Evolutionary conservation across 768 basidiomycete genomes (phyloP).

Genomic region (Clathrus columnatus): DNA sequence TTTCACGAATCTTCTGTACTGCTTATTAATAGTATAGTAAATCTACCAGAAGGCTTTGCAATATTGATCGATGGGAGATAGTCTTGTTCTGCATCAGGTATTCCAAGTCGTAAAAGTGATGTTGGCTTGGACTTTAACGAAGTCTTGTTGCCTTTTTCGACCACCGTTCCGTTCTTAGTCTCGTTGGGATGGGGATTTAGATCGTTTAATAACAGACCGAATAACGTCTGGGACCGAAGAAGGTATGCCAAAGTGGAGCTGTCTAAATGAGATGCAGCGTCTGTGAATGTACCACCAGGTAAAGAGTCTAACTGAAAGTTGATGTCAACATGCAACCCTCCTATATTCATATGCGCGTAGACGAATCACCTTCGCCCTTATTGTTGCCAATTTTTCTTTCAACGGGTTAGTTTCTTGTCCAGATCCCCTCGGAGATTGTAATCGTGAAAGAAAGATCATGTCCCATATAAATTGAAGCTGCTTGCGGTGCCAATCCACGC

Average conservation of each 20-base stretch:
- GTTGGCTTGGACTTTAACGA: slow-evolving; percentile 26
- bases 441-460: slow-evolving; percentile 39
- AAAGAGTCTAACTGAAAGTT: slow-evolving; percentile 8
- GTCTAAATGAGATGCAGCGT: slow-evolving; percentile 19
- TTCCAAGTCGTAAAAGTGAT: slow-evolving; percentile 43
- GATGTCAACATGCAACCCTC: not conserved
- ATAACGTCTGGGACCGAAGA: slow-evolving; percentile 48
- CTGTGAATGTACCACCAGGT: slow-evolving; percentile 6
- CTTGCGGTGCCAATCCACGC: slow-evolving; percentile 17
- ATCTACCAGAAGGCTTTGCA: slow-evolving; percentile 64
- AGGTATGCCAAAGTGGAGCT: slow-evolving; percentile 36
- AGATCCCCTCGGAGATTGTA: slow-evolving; percentile 24
- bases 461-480: slow-evolving; percentile 33
- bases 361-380: not conserved
- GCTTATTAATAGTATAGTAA: slow-evolving; percentile 67
- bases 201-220: slow-evolving; percentile 46
- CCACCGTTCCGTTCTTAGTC: not conserved
- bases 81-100: slow-evolving; percentile 42
- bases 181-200: slow-evolving; percentile 24
- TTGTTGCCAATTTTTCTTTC: slow-evolving; percentile 21
- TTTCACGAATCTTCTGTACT: slow-evolving; percentile 6
- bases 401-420: slow-evolving; percentile 21
- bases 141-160: slow-evolving; percentile 12
- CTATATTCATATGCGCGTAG: not conserved
- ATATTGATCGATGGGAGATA: slow-evolving; percentile 54